These are phyloP conservation scores for barley (Hordeum vulgare) DNA, from an alignment of 176 grass and related monocot species.

Conservation along the genomic window MorexV3_pseudomolecules_assembly NC_058518.1:371472649-371473148, in stretches of 20 bases:
- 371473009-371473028: conserved; percentile 56
- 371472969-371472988: conserved; percentile 50
- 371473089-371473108: conserved; percentile 97
- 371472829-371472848: conserved; percentile 14
- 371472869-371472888: conserved; percentile 26
- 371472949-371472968: neutral
- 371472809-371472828: conserved; percentile 21
- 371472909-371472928: neutral
- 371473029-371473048: conserved; percentile 56
- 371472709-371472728: conserved; percentile 64
- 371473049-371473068: conserved; percentile 78
- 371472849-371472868: conserved; percentile 41
- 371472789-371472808: conserved; percentile 76
- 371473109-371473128: conserved; percentile 85
- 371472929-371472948: neutral
- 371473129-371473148: conserved; percentile 80
- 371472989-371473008: conserved; percentile 35
- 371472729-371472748: conserved; percentile 65
- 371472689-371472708: conserved; percentile 86
- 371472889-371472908: conserved; percentile 39
- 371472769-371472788: conserved; percentile 65
- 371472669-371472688: conserved; percentile 99
- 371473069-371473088: conserved; percentile 69
- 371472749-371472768: conserved; percentile 66
- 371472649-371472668: conserved; percentile 77